Evolutionary conservation across 2,329 filamentous ascomycete genomes (phyloP), one percentile per base, ranked within the genome.

Genomic region (Colletotrichum abscissum): DNA sequence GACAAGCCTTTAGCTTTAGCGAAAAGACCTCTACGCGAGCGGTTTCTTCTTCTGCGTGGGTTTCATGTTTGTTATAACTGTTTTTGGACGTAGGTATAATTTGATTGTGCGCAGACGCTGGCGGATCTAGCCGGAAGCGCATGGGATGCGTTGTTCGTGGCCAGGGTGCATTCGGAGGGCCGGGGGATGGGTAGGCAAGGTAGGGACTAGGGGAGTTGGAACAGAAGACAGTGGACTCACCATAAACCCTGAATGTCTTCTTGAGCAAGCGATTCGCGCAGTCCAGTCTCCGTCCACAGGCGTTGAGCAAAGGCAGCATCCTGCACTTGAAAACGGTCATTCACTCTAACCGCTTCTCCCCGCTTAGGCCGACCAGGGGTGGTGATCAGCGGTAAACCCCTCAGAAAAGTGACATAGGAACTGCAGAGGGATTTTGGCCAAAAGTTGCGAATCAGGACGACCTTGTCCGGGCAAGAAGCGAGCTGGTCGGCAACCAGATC

Each of bases 261-360:
- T 65, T 79, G 82, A 74, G 77, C 88, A 77, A 90, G 74, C 1
- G 92, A 85, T 57, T 93, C 90, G 77, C 88, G 91, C 75, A 98
- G 82, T 0, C 92, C 93, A 1, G 95, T 98, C 74, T 90, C 88
- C 57, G 88, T 87, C 95, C 95, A 98, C 16, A 98, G 82, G 67
- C 88, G 86, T 77, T 91, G 87, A 0, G 95, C 94, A 81, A 98
- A 97, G 0, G 76, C 82, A 33, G 89, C 83, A 83, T 98, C 95
- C 33, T 95, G 86, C 24, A 97, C 85, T 83, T 97, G 94, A 78
- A 93, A 97, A 12, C 96, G 91, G 80, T 98, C 96, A 80, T 98
- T 98, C 59, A 98, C 93, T 46, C 96, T 89, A 8, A 94, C 88
- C 1, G 95, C 95, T 68, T 97, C 92, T 60, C 94, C 94, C 74